phyloP scores from a whole-genome alignment of 2,329 filamentous ascomycete genomes.

The Neofusicoccum cordaticola region DNA sequence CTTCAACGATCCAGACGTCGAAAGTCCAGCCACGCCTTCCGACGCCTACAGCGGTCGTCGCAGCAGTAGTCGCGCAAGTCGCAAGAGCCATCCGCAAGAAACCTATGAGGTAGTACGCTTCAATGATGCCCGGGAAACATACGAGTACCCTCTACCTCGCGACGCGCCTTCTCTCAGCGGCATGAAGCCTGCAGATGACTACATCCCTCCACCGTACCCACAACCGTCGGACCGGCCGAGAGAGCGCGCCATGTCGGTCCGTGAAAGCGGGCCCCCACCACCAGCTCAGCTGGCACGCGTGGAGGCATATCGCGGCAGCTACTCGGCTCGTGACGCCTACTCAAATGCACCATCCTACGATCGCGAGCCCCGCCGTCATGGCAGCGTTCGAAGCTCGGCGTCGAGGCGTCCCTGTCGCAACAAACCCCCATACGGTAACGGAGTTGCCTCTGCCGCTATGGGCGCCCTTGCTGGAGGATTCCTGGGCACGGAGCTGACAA shows the following conservation, averaged over 20 bases:
- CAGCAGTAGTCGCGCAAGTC: slow-evolving; percentile 4
- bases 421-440: neutral
- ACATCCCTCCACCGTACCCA: slow-evolving; percentile 1
- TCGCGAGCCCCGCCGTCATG: neutral
- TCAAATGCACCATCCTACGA: neutral
- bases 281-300: neutral
- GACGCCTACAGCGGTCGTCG: slow-evolving; percentile 5
- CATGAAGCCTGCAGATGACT: slow-evolving; percentile 4
- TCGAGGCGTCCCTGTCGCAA: neutral
- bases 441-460: slow-evolving; percentile 23
- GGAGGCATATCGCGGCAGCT: neutral
- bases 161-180: neutral
- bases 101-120: neutral
- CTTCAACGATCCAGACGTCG: slow-evolving; percentile 7
- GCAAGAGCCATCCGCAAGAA: neutral
- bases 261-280: neutral
- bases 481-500: slow-evolving; percentile 28
- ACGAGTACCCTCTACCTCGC: neutral
- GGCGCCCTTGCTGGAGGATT: slow-evolving; percentile 36
- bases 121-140: neutral
- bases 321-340: neutral
- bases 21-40: neutral
- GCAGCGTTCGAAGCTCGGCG: neutral
- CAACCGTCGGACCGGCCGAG: neutral
- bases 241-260: neutral